phyloP scores from a whole-genome alignment of 169 alveolate species.

The Plasmodium malariae region DNA sequence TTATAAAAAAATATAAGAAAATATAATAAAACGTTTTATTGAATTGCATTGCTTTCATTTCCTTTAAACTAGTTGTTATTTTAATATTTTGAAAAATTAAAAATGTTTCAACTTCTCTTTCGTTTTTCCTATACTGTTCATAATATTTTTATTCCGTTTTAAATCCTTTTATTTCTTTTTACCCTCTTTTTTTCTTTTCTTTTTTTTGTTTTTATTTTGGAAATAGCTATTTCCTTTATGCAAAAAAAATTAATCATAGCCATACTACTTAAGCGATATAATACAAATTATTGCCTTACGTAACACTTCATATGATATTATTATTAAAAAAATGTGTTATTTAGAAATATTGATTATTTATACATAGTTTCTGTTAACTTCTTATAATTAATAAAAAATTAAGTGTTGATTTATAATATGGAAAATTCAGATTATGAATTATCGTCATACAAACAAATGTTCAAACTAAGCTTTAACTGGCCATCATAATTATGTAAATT shows the following conservation, averaged over 20 bases:
- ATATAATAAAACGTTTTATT: too few relatives aligned
- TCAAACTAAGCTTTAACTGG: neutral
- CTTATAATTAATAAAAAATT: neutral
- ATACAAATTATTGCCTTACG: too few relatives aligned
- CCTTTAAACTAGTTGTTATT: too few relatives aligned
- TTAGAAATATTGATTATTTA: too few relatives aligned
- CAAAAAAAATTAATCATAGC: neutral
- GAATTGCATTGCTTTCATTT: too few relatives aligned
- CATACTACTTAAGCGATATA: neutral
- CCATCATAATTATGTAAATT: conserved; percentile 23
- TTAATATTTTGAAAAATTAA: too few relatives aligned
- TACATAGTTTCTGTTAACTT: too few relatives aligned
- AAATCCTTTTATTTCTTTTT: too few relatives aligned
- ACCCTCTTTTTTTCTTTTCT: conserved; percentile 18
- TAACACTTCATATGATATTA: neutral
- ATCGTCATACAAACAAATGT: conserved; percentile 25
- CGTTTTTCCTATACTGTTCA: conserved; percentile 5
- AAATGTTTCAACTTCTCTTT: too few relatives aligned
- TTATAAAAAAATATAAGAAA: too few relatives aligned
- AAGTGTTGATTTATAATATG: conserved; percentile 11
- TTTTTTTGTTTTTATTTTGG: neutral
- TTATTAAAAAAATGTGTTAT: neutral
- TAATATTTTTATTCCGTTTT: too few relatives aligned
- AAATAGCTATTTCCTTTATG: neutral
- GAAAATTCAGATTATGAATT: conserved; percentile 1